A percentile compares a stretch with the other conserved stretches of the same genome.
Conservation (phyloP, 2,329 filamentous ascomycete genomes). For the Didymella pinodella region DNA sequence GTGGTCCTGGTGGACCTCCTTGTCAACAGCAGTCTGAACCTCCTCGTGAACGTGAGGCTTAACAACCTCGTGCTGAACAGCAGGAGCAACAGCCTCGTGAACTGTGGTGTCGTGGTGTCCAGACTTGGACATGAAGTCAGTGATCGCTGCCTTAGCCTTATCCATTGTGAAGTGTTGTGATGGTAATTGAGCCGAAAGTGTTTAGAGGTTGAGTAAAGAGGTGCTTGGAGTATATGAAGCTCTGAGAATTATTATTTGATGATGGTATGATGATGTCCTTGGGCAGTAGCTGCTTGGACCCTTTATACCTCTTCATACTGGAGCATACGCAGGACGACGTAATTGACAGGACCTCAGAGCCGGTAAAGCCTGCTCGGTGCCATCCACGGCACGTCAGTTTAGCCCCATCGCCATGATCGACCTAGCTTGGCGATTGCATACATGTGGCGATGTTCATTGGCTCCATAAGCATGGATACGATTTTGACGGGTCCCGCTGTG, state of each 20-base stretch:
- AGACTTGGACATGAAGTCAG: constrained; percentile 65
- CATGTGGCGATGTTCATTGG: constrained; percentile 16
- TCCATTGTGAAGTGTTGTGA: constrained; percentile 57
- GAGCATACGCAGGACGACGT: constrained; percentile 33
- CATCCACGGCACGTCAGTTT: constrained; percentile 8
- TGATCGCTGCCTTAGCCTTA: constrained; percentile 69
- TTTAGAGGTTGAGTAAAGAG: neutral
- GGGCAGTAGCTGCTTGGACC: constrained; percentile 17
- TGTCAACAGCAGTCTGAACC: constrained; percentile 69
- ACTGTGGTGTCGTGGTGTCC: constrained; percentile 76
- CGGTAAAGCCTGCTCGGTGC: constrained; percentile 11
- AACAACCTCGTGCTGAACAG: constrained; percentile 68
- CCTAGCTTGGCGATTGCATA: constrained; percentile 10
- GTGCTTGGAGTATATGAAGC: constrained; percentile 3
- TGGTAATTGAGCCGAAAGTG: constrained; percentile 7
- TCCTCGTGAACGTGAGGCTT: constrained; percentile 68
- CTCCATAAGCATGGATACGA: constrained; percentile 5
- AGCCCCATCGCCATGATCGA: constrained; percentile 11
- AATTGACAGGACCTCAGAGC: constrained; percentile 27
- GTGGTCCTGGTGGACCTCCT: constrained; percentile 75
- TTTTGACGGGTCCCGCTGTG: constrained; percentile 16
- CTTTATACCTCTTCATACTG: constrained; percentile 31
- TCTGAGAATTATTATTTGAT: constrained; percentile 13
- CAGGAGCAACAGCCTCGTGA: constrained; percentile 68
- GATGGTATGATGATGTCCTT: constrained; percentile 25